Evolutionary conservation across 2,329 filamentous ascomycete species (phyloP).

Genomic region (Fusarium marasasianum): DNA sequence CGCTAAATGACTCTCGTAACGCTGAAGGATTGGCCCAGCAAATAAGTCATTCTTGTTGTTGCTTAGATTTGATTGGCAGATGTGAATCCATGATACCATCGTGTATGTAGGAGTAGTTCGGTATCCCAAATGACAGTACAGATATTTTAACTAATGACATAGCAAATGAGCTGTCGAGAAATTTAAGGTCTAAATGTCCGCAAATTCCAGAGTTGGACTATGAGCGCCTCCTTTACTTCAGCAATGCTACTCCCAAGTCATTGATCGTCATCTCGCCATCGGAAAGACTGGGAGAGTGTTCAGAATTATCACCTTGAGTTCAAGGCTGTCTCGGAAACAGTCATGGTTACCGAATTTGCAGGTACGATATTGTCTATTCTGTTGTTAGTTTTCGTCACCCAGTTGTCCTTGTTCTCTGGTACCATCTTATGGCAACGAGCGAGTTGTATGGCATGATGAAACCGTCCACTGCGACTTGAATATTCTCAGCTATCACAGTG

Average conservation of each 20-base stretch:
- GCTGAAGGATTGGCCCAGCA: no score
- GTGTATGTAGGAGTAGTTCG: background rate
- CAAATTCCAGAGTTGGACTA: background rate
- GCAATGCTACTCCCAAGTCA: background rate
- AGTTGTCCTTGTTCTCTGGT: background rate
- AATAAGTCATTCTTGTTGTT: background rate
- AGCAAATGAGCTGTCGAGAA: background rate
- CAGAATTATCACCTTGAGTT: background rate
- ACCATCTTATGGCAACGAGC: background rate
- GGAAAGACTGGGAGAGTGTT: background rate
- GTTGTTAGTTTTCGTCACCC: background rate
- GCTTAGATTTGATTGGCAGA: background rate
- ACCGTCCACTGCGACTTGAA: background rate
- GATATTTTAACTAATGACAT: background rate
- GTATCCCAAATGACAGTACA: background rate
- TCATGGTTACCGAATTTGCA: background rate
- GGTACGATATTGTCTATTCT: background rate
- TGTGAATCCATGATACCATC: background rate
- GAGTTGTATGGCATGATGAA: background rate
- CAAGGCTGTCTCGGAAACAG: background rate
- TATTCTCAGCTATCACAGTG: background rate
- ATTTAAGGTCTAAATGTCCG: background rate
- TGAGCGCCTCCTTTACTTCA: background rate
- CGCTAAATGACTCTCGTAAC: background rate
- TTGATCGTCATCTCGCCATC: background rate